Evolutionary conservation across 2,329 filamentous ascomycete genomes (phyloP).

Genomic region (Aquanectria penicillioides): DNA sequence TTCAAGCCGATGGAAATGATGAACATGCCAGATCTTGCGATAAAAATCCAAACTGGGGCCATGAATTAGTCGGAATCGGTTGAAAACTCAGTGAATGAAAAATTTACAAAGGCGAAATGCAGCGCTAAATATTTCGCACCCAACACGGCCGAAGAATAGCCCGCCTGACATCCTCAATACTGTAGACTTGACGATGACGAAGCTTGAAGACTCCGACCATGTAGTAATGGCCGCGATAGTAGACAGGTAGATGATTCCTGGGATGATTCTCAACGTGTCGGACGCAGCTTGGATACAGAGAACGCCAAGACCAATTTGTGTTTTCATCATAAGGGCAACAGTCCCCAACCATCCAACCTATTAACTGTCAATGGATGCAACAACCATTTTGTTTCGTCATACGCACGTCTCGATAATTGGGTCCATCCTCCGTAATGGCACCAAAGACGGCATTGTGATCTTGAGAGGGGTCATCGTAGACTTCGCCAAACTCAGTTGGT

Average conservation of each 20-base stretch:
- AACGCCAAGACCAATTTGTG: slow-evolving; percentile 55
- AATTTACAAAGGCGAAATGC: slow-evolving; percentile 45
- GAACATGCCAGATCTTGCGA: slow-evolving; percentile 51
- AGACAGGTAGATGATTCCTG: slow-evolving; percentile 55
- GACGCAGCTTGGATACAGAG: slow-evolving; percentile 57
- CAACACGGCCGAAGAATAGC: slow-evolving; percentile 57
- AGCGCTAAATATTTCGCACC: slow-evolving; percentile 51
- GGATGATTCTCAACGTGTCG: slow-evolving; percentile 56
- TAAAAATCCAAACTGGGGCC: slow-evolving; percentile 34
- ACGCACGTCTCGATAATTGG: slow-evolving; percentile 35
- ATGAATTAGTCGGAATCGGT: no score
- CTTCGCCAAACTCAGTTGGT: no score
- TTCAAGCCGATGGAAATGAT: slow-evolving; percentile 50
- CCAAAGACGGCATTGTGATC: slow-evolving; percentile 28
- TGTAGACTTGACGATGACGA: slow-evolving; percentile 59
- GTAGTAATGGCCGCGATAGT: slow-evolving; percentile 54
- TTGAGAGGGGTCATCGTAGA: no score
- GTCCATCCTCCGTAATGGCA: slow-evolving; percentile 34
- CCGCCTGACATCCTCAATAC: slow-evolving; percentile 60
- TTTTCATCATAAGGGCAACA: slow-evolving; percentile 55
- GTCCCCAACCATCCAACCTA: slow-evolving; percentile 51
- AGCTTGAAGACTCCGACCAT: slow-evolving; percentile 62
- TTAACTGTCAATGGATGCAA: not conserved
- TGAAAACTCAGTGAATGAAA: no score
- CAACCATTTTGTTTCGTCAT: not conserved